These are phyloP conservation scores for Chaetoscypha palmicola DNA, from an alignment of 2,329 filamentous ascomycete genomes.

Conservation along the genomic window DNA sequence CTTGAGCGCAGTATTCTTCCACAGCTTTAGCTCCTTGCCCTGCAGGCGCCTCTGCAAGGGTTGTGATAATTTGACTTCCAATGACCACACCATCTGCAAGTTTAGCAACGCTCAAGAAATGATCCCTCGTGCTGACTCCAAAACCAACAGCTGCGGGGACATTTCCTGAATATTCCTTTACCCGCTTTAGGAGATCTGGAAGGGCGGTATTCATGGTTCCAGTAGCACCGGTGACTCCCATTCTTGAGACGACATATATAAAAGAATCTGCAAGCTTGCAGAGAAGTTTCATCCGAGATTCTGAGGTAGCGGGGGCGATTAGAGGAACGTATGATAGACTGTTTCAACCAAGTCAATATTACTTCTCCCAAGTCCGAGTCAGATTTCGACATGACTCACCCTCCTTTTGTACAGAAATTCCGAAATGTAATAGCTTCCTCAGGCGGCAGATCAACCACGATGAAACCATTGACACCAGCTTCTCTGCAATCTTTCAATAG, in stretches of 20 bases:
- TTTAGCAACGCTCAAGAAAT: slow-evolving; percentile 77
- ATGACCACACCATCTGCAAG: slow-evolving; percentile 94
- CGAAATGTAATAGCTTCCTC: slow-evolving; percentile 94
- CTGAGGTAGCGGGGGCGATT: slow-evolving; percentile 88
- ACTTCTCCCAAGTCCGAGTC: too few species aligned
- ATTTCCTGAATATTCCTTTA: slow-evolving; percentile 88
- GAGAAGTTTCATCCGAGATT: slow-evolving; percentile 87
- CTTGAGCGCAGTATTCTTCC: slow-evolving; percentile 76
- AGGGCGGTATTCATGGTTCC: slow-evolving; percentile 76
- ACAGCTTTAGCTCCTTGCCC: slow-evolving; percentile 66
- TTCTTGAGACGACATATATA: slow-evolving; percentile 95
- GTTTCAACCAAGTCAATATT: too few species aligned
- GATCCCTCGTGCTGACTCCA: slow-evolving; percentile 89
- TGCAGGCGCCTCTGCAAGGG: slow-evolving; percentile 60
- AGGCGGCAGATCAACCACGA: slow-evolving; percentile 89
- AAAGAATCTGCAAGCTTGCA: slow-evolving; percentile 97
- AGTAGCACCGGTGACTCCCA: slow-evolving; percentile 90
- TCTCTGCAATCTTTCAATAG: slow-evolving; percentile 78
- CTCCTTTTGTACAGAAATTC: slow-evolving; percentile 70
- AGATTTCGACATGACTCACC: slow-evolving; percentile 49
- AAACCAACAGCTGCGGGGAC: slow-evolving; percentile 91
- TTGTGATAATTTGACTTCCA: slow-evolving; percentile 88
- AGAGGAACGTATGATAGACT: slow-evolving; percentile 93
- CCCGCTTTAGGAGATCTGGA: slow-evolving; percentile 72
- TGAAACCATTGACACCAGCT: slow-evolving; percentile 90